Conservation (phyloP, 352 stramenopile genomes). For the Pythium brassicae region DNA sequence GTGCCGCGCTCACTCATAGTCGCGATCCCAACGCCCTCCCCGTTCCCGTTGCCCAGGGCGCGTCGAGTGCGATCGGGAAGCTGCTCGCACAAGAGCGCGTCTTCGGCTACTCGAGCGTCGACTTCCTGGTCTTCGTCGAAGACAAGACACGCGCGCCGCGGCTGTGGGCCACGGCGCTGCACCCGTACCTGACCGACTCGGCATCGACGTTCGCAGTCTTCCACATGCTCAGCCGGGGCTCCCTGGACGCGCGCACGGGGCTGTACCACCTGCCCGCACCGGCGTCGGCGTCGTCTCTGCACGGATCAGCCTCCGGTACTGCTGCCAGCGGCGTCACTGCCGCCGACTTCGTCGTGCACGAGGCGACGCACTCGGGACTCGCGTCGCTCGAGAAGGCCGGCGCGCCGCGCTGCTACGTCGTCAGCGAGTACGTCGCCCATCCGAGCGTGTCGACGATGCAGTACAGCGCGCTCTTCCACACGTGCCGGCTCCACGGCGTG, state of each 20-base stretch:
- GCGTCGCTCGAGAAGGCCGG: slow-evolving; percentile 13
- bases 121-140: slow-evolving; percentile 76
- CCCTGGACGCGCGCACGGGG: slow-evolving; percentile 30
- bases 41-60: slow-evolving; percentile 13
- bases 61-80: slow-evolving; percentile 43
- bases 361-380: slow-evolving; percentile 20
- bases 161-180: slow-evolving; percentile 71
- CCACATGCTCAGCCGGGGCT: slow-evolving; percentile 51
- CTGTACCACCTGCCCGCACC: slow-evolving; percentile 27
- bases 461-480: slow-evolving; percentile 85
- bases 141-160: slow-evolving; percentile 32
- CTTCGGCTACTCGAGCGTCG: slow-evolving; percentile 80
- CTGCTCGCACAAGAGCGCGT: slow-evolving; percentile 39
- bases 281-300: neutral
- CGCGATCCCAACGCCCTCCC: neutral
- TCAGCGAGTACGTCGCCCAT: slow-evolving; percentile 74
- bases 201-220: slow-evolving; percentile 69
- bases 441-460: slow-evolving; percentile 74
- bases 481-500: slow-evolving; percentile 82
- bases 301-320: neutral
- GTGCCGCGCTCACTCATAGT: neutral
- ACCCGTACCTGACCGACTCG: slow-evolving; percentile 77
- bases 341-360: slow-evolving; percentile 21
- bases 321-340: neutral
- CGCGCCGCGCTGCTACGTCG: slow-evolving; percentile 51